Evolutionary conservation across 2,329 filamentous ascomycete species (phyloP).

Genomic region (Alternaria longipes): DNA sequence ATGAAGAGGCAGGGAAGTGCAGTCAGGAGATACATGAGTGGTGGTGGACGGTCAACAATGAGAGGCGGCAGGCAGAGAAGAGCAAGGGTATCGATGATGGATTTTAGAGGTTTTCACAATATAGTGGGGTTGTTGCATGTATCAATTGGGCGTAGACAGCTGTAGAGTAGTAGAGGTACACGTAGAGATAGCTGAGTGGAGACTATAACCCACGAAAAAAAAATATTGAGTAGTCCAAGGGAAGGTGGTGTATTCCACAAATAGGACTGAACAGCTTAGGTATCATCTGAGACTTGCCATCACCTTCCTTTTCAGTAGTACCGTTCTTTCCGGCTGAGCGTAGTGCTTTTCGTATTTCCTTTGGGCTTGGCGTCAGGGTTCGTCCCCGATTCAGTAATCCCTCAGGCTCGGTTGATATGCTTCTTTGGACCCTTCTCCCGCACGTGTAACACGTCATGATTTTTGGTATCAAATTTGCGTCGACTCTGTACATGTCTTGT

Average conservation of each 20-base stretch:
- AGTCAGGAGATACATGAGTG: slow-evolving; percentile 63
- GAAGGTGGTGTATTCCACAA: not conserved
- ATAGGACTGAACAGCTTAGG: not conserved
- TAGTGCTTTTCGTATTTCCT: slow-evolving; percentile 2
- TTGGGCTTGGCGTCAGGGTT: slow-evolving; percentile 4
- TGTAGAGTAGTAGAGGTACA: not conserved
- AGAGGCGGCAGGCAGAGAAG: slow-evolving; percentile 60
- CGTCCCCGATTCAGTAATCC: slow-evolving; percentile 4
- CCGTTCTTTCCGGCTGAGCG: not conserved
- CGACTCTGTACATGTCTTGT: not conserved
- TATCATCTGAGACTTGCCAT: not conserved
- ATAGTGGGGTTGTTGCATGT: not conserved
- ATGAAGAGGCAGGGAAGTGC: slow-evolving; percentile 59
- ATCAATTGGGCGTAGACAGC: not conserved
- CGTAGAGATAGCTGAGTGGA: not conserved
- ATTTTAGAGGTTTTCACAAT: slow-evolving; percentile 50
- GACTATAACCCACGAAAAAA: not conserved
- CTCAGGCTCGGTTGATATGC: slow-evolving; percentile 10
- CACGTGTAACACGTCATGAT: slow-evolving; percentile 16
- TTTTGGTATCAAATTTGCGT: not conserved
- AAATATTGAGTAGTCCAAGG: not conserved
- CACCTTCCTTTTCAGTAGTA: slow-evolving; percentile 1
- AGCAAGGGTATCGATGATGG: slow-evolving; percentile 60
- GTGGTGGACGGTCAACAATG: slow-evolving; percentile 65
- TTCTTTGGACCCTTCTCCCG: slow-evolving; percentile 11